Conservation (phyloP, 305 asterid species). For the Solanum hybrid region DNA sequence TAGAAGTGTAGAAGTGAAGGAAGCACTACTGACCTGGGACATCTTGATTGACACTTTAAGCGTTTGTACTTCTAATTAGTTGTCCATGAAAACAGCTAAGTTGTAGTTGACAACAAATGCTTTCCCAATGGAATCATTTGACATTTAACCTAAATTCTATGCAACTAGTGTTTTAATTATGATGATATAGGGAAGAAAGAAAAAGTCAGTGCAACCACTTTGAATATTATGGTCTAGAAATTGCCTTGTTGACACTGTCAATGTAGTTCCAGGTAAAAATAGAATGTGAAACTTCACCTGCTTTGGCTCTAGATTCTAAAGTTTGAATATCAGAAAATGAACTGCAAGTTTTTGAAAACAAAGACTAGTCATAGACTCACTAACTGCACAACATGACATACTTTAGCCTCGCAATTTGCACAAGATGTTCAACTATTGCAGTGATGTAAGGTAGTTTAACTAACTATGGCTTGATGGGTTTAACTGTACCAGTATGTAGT, state of each 20-base stretch:
- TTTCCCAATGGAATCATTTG: not conserved
- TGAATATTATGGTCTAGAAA: not conserved
- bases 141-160: not conserved
- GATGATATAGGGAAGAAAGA: not conserved
- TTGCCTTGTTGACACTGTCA: not conserved
- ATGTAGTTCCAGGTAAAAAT: not conserved
- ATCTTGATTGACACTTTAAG: not conserved
- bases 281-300: not conserved
- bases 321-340: not conserved
- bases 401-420: not conserved
- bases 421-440: not conserved
- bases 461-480: not conserved
- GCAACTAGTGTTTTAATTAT: not conserved
- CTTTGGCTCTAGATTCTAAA: not conserved
- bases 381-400: not conserved
- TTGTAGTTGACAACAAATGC: not conserved
- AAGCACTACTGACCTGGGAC: not conserved
- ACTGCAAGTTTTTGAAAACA: not conserved
- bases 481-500: not conserved
- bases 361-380: not conserved
- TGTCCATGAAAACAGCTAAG: not conserved
- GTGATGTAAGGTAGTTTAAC: not conserved
- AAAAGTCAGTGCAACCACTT: not conserved
- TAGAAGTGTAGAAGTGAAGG: not conserved
- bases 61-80: not conserved